Evolutionary conservation across 805 yeast genomes (phyloP).

Genomic region (Sugiyamaella valdiviana): DNA sequence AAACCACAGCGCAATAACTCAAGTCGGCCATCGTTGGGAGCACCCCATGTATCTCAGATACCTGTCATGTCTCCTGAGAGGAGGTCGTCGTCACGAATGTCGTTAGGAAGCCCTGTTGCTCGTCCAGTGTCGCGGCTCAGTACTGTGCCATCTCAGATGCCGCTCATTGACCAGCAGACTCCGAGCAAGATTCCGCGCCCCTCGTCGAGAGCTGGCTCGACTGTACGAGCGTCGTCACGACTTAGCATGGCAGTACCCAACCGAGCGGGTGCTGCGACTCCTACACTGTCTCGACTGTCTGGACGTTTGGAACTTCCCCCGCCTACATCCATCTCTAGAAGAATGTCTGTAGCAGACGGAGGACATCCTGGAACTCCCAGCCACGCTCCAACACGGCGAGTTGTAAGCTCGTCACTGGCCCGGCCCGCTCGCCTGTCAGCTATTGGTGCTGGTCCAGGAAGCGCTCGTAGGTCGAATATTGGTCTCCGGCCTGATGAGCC

Average conservation of each 20-base stretch:
- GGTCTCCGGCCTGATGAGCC: background rate
- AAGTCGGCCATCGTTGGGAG: background rate
- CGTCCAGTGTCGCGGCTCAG: background rate
- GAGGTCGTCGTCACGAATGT: slow-evolving; percentile 1
- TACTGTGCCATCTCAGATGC: background rate
- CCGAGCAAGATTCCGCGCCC: slow-evolving; percentile 12
- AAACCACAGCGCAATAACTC: background rate
- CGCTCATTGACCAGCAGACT: slow-evolving; percentile 2
- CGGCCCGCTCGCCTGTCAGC: background rate
- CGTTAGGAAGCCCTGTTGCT: slow-evolving; percentile 1
- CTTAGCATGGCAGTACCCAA: no score
- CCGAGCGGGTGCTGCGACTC: background rate
- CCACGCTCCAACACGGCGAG: background rate
- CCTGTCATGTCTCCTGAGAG: slow-evolving; percentile 11
- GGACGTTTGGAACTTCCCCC: background rate
- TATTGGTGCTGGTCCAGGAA: background rate
- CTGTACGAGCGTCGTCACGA: background rate
- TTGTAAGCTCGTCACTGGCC: background rate
- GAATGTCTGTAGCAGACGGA: background rate
- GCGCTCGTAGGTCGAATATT: background rate
- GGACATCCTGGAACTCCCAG: background rate
- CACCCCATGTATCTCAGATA: slow-evolving; percentile 6
- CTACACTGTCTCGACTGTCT: background rate
- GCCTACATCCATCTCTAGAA: background rate
- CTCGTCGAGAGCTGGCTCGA: background rate